Evolutionary conservation across 2,329 filamentous ascomycete genomes (phyloP).

Genomic region (Mycosphaerella sp.): DNA sequence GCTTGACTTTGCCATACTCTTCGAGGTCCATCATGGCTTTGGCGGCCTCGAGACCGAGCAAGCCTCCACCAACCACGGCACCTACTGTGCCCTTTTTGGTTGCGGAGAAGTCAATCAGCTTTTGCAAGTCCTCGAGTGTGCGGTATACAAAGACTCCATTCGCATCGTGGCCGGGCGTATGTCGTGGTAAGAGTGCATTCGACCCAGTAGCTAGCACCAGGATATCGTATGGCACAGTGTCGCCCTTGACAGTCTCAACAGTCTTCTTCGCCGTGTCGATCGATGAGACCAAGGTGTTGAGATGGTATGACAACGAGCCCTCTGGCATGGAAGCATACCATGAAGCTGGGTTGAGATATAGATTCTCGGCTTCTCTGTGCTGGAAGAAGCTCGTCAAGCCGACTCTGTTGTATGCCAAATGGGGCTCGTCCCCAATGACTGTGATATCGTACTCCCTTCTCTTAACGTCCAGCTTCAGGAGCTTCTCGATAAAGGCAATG

Average conservation of each 20-base stretch:
- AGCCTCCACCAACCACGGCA: constrained; percentile 73
- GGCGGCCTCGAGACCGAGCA: constrained; percentile 80
- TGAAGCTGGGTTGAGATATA: constrained; percentile 80
- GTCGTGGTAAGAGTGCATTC: constrained; percentile 65
- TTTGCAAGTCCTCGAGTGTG: constrained; percentile 73
- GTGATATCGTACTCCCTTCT: constrained; percentile 70
- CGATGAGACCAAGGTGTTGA: constrained; percentile 66
- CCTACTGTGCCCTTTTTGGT: constrained; percentile 61
- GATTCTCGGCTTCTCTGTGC: constrained; percentile 73
- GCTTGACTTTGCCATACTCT: constrained; percentile 63
- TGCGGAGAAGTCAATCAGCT: constrained; percentile 66
- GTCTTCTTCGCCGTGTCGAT: constrained; percentile 59
- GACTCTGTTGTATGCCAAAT: constrained; percentile 86
- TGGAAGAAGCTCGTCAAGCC: constrained; percentile 85
- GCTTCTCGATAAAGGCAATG: constrained; percentile 61
- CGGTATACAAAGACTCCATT: constrained; percentile 84
- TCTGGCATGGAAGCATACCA: constrained; percentile 67
- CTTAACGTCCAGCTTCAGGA: constrained; percentile 75
- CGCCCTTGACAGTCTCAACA: constrained; percentile 64
- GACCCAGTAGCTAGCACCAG: constrained; percentile 82
- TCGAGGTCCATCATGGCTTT: constrained; percentile 87
- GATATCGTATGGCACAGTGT: constrained; percentile 66
- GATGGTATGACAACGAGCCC: constrained; percentile 64
- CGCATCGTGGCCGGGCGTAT: constrained; percentile 71
- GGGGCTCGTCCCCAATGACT: constrained; percentile 80